phyloP scores from a whole-genome alignment of 129 eudicot species.

The Arctium lappa region DNA sequence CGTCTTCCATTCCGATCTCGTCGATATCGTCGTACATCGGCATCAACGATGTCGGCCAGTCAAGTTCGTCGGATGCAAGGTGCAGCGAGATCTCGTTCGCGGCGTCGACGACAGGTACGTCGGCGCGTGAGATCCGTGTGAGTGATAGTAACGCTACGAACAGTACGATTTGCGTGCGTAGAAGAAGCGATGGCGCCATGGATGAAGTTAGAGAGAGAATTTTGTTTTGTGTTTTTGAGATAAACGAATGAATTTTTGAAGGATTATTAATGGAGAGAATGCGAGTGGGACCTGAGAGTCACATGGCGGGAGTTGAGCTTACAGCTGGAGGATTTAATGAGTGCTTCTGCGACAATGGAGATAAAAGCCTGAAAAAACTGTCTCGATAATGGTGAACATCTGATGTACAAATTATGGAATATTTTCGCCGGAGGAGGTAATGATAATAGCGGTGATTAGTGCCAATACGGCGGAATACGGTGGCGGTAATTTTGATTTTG shows the following conservation, averaged over 20 bases:
- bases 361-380: conserved; percentile 7
- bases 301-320: conserved; percentile 37
- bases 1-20: conserved; percentile 14
- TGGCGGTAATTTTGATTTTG: not conserved
- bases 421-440: not conserved
- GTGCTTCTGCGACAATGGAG: conserved; percentile 9
- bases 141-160: conserved; percentile 7
- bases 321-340: conserved; percentile 34
- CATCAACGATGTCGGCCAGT: conserved; percentile 26
- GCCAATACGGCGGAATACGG: conserved; percentile 17
- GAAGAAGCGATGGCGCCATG: conserved; percentile 25
- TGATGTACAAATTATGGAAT: not conserved
- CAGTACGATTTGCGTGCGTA: conserved; percentile 1
- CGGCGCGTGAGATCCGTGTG: conserved; percentile 22
- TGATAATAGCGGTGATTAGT: conserved; percentile 1
- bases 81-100: not conserved
- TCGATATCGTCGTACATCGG: conserved; percentile 24
- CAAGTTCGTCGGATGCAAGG: conserved; percentile 20
- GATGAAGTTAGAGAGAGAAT: not conserved
- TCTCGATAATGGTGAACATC: conserved; percentile 19
- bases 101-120: conserved; percentile 1
- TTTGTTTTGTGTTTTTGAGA: not conserved
- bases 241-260: not conserved
- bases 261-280: conserved; percentile 2
- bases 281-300: conserved; percentile 25